A percentile compares a stretch with the other conserved stretches of the same genome.
Conservation (phyloP, 2,329 filamentous ascomycete species). For the Penicillium sp. region DNA sequence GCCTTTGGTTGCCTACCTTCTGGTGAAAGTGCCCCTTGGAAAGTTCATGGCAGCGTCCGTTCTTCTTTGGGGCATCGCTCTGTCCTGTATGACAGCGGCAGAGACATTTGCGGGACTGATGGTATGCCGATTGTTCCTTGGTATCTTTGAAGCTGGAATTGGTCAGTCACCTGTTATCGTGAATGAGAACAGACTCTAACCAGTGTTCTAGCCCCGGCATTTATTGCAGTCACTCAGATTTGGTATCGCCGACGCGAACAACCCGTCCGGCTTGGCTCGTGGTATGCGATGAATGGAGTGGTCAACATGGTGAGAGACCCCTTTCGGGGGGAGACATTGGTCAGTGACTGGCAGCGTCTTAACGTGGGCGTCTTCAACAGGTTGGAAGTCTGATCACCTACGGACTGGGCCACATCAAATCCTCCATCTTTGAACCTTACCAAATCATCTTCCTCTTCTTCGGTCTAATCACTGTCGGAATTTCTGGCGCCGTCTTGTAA, state of each 20-base stretch:
- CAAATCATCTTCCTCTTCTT: conserved; percentile 44
- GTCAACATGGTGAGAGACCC: conserved; percentile 47
- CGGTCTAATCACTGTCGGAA: conserved; percentile 52
- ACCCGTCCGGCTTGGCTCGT: conserved; percentile 50
- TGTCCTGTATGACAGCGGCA: conserved; percentile 54
- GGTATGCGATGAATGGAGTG: conserved; percentile 58
- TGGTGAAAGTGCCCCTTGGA: conserved; percentile 61
- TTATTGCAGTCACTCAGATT: conserved; percentile 54
- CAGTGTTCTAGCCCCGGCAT: conserved; percentile 45
- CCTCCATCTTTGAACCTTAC: conserved; percentile 47
- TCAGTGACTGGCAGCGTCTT: background rate
- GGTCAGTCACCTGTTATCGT: conserved; percentile 21
- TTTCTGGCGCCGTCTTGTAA: conserved; percentile 50
- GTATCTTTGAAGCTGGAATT: conserved; percentile 54
- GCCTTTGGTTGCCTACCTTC: conserved; percentile 51
- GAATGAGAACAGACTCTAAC: background rate
- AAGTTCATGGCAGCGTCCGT: conserved; percentile 57
- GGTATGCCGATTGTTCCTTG: conserved; percentile 55
- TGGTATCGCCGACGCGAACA: conserved; percentile 56
- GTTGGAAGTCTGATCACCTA: conserved; percentile 56
- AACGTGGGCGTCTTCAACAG: conserved; percentile 10
- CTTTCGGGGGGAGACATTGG: background rate
- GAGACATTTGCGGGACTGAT: conserved; percentile 51
- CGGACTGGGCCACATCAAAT: conserved; percentile 51
- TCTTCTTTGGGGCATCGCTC: conserved; percentile 52